Evolutionary conservation across 2,329 filamentous ascomycete genomes (phyloP).

Genomic region (Aspergillus texensis): DNA sequence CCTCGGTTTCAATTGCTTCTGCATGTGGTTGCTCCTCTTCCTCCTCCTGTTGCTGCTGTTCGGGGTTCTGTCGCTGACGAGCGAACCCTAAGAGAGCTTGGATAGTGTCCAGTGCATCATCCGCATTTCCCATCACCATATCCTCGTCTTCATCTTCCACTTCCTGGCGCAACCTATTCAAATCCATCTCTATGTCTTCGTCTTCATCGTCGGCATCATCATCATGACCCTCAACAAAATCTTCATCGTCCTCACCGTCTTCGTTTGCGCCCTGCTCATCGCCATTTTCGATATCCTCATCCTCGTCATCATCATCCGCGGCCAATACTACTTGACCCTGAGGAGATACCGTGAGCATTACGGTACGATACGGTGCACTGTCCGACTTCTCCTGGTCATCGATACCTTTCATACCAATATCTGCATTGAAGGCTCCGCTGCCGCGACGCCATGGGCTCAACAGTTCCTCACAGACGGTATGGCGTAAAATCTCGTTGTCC

Average conservation of each 20-base stretch:
- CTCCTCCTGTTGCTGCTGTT: slow-evolving; percentile 10
- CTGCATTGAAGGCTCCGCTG: slow-evolving; percentile 77
- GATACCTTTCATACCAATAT: slow-evolving; percentile 75
- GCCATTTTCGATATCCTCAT: slow-evolving; percentile 36
- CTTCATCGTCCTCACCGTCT: slow-evolving; percentile 53
- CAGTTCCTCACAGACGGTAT: slow-evolving; percentile 86
- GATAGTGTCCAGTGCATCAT: slow-evolving; percentile 72
- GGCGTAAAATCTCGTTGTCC: slow-evolving; percentile 77
- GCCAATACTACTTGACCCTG: slow-evolving; percentile 48
- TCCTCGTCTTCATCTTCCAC: slow-evolving; percentile 44
- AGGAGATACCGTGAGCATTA: slow-evolving; percentile 45
- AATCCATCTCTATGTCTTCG: slow-evolving; percentile 35
- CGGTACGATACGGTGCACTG: slow-evolving; percentile 37
- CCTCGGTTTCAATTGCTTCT: slow-evolving; percentile 16
- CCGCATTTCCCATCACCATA: slow-evolving; percentile 57
- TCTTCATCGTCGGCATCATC: slow-evolving; percentile 53
- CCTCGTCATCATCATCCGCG: slow-evolving; percentile 50
- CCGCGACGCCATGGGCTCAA: slow-evolving; percentile 85
- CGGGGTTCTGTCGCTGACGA: slow-evolving; percentile 39
- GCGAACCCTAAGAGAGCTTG: slow-evolving; percentile 79
- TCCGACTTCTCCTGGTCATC: slow-evolving; percentile 77
- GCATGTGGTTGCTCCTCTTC: slow-evolving; percentile 26
- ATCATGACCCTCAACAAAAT: slow-evolving; percentile 43
- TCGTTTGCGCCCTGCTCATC: slow-evolving; percentile 45
- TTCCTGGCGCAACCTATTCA: slow-evolving; percentile 24